Conservation (phyloP, 2,329 filamentous ascomycete species). For the Fusarium sp. region DNA sequence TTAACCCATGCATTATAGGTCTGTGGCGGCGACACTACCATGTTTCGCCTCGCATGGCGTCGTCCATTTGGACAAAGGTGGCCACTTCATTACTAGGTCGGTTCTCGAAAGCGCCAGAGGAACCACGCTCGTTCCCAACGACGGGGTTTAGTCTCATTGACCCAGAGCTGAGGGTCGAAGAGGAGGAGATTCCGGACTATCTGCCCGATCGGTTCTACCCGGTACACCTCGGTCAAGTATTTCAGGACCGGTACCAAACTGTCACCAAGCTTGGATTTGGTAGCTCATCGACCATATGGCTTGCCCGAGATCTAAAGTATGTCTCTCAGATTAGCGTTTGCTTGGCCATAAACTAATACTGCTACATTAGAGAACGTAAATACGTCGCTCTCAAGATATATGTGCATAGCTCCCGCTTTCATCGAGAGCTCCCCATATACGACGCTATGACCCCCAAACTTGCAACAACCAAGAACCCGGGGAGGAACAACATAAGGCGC, state of each 20-base stretch:
- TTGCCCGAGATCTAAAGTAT: conserved; percentile 46
- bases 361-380: conserved; percentile 34
- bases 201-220: conserved; percentile 52
- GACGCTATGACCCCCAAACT: conserved; percentile 1
- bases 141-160: not conserved
- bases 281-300: conserved; percentile 56
- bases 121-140: not conserved
- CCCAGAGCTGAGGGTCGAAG: conserved; percentile 40
- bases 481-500: conserved; percentile 30
- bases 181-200: conserved; percentile 53
- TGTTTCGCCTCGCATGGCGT: not conserved
- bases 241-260: conserved; percentile 51
- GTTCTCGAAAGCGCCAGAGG: not conserved
- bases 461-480: not conserved
- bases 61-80: not conserved
- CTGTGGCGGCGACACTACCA: too few relatives aligned
- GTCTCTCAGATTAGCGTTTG: too few relatives aligned
- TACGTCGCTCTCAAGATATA: conserved; percentile 51
- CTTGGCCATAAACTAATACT: too few relatives aligned
- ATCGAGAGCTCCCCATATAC: conserved; percentile 39
- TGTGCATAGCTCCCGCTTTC: conserved; percentile 37
- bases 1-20: too few relatives aligned
- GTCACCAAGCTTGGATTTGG: conserved; percentile 57
- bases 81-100: not conserved
- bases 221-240: conserved; percentile 52